Evolutionary conservation across 1,139 yeast species (phyloP).

Genomic region (Wickerhamiella infanticola): DNA sequence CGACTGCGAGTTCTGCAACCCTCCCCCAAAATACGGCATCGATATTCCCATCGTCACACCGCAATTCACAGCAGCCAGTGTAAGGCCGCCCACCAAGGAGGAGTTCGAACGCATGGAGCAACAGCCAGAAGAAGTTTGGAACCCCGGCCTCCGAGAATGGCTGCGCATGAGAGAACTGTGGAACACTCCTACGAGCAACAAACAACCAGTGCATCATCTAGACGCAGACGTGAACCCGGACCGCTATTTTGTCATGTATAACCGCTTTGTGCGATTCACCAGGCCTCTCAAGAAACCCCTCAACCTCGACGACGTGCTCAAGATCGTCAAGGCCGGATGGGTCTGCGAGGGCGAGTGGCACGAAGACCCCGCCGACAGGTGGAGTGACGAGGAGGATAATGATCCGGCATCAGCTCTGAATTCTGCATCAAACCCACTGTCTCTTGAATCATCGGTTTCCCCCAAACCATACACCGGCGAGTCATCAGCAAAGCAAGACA

Average conservation of each 20-base stretch:
- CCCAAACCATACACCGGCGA: background rate
- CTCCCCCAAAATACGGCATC: constrained; percentile 15
- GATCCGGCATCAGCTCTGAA: background rate
- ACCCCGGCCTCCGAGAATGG: constrained; percentile 16
- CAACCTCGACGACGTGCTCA: constrained; percentile 37
- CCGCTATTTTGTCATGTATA: constrained; percentile 29
- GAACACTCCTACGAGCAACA: constrained; percentile 12
- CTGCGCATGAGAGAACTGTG: constrained; percentile 14
- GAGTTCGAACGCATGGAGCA: constrained; percentile 4
- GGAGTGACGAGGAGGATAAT: constrained; percentile 10
- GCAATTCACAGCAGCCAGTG: constrained; percentile 7
- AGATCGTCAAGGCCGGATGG: constrained; percentile 50
- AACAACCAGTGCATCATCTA: constrained; percentile 11
- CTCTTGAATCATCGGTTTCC: background rate
- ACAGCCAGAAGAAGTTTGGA: constrained; percentile 12
- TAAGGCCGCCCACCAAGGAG: constrained; percentile 2
- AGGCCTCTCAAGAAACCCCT: constrained; percentile 36
- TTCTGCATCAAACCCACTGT: background rate
- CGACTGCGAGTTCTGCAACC: constrained; percentile 18
- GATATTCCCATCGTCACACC: constrained; percentile 10
- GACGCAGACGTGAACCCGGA: constrained; percentile 19
- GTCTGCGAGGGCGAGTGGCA: constrained; percentile 29
- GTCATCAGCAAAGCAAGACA: background rate
- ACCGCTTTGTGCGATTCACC: constrained; percentile 35
- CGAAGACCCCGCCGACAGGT: constrained; percentile 11